Conservation (phyloP, 1,284 basidiomycete genomes). For the Mycena citricolor region DNA sequence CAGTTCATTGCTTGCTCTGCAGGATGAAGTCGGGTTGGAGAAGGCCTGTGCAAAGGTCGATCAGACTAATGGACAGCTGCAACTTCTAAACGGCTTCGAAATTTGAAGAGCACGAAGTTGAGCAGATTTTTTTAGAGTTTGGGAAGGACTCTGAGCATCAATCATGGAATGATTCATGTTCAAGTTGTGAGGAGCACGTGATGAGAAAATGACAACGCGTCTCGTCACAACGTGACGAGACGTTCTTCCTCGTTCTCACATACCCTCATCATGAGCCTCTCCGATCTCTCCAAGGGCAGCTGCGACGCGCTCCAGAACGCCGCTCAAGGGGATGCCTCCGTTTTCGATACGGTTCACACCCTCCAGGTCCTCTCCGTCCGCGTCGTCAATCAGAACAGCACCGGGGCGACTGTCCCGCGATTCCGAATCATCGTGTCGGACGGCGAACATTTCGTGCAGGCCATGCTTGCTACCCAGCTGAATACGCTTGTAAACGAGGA, state of each 20-base stretch:
- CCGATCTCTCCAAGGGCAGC: conserved; percentile 62
- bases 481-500: conserved; percentile 76
- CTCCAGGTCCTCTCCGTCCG: conserved; percentile 85
- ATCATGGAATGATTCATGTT: too few species aligned
- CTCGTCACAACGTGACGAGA: conserved; percentile 5
- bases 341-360: conserved; percentile 59
- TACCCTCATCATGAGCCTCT: conserved; percentile 24
- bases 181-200: too few species aligned
- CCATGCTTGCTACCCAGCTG: conserved; percentile 94
- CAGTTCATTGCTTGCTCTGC: too few species aligned
- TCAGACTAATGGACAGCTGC: too few species aligned
- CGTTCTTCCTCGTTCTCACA: background rate
- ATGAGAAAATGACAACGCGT: too few species aligned
- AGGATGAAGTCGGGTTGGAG: too few species aligned
- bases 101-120: too few species aligned
- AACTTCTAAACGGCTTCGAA: too few species aligned
- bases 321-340: conserved; percentile 46
- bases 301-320: conserved; percentile 51
- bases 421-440: conserved; percentile 80
- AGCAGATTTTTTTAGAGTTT: too few species aligned
- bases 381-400: conserved; percentile 57
- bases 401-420: conserved; percentile 51
- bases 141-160: too few species aligned
- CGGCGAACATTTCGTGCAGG: conserved; percentile 81
- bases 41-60: too few species aligned